Base-by-base conservation (phyloP, 2,329 filamentous ascomycete species). In the Allantophomopsis cytisporea region DNA sequence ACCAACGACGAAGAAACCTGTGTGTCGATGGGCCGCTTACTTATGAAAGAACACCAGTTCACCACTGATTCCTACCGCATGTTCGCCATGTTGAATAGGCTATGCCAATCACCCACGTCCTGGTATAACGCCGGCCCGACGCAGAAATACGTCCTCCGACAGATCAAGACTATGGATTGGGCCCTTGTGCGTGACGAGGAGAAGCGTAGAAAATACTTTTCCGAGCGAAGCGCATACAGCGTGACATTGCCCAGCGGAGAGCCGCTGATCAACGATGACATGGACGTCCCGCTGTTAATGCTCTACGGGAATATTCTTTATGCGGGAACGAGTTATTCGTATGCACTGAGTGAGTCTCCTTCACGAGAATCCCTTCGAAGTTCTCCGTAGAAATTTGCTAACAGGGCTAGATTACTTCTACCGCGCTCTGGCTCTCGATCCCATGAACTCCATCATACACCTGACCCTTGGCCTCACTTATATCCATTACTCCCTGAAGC, bases 241-340 rank as follows among this genome's bases (percentile, higher is more conserved):
- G 40, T 49, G 34, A 23, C 45, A 37, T 60, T 62, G 36, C 55
- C 56, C 16, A 50, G 56, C 34, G 54, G 56, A 39, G 47, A 52
- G 45, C 33, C 44, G 5, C 41, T 54, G 8, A 40, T 54, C 18
- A 57, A 55, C 31, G 37, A 46, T 5, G 54, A 57, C 37, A 47
- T 93, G 45, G 88, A 96, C 55, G 73, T 87, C 7, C 81, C 80
- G 18, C 68, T 96, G 8, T 70, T 98, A 11, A 82, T 88, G 56
- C 71, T 94, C 1, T 96, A 95, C 54, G 91, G 84, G 0, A 84
- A 96, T 54, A 86, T 95, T 43, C 68, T 95, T 5, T 87, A 86
- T 50, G 80, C 80, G 0, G 86, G 85, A 2, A 84, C 80, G 37
- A 86, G 80, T 48, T 94, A 91, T 60, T 76, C 78, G 12, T 84